Conservation (phyloP, 2,329 filamentous ascomycete species). For the Emydomyces testavorans region DNA sequence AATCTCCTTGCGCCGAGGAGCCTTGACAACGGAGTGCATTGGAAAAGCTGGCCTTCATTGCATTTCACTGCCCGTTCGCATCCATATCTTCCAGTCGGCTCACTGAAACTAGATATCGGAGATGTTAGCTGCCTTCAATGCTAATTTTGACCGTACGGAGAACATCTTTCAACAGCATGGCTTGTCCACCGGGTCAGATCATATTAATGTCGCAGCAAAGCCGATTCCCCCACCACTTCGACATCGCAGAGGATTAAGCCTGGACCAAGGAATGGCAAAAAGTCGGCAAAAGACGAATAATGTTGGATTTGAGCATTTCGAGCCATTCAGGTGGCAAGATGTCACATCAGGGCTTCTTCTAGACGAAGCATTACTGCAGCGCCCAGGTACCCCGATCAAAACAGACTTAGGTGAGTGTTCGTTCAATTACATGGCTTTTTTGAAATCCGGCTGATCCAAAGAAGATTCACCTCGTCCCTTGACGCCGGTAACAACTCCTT, state of each 20-base stretch:
- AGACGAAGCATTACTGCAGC: slow-evolving; percentile 29
- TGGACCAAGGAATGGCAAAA: slow-evolving; percentile 47
- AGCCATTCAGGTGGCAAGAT: slow-evolving; percentile 17
- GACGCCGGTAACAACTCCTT: slow-evolving; percentile 55
- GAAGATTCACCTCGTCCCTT: slow-evolving; percentile 41
- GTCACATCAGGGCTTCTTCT: slow-evolving; percentile 26
- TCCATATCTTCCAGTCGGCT: not conserved
- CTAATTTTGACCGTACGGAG: slow-evolving; percentile 3
- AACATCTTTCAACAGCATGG: not conserved
- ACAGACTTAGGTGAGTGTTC: slow-evolving; percentile 45
- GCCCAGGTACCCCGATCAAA: slow-evolving; percentile 52
- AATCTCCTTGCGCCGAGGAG: slow-evolving; percentile 4
- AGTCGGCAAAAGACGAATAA: slow-evolving; percentile 8
- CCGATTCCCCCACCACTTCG: slow-evolving; percentile 29
- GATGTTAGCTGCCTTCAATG: slow-evolving; percentile 8
- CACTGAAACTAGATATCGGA: not conserved
- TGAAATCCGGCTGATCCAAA: not conserved
- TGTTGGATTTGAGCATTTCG: slow-evolving; percentile 40
- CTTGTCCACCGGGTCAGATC: not conserved
- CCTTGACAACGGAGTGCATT: not conserved
- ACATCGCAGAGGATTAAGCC: slow-evolving; percentile 74
- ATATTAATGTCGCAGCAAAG: slow-evolving; percentile 18
- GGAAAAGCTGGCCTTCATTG: not conserved
- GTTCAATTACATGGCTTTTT: not conserved
- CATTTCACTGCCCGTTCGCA: not conserved